phyloP scores from a whole-genome alignment of 169 alveolate genomes.

The Plasmodium gaboni region DNA sequence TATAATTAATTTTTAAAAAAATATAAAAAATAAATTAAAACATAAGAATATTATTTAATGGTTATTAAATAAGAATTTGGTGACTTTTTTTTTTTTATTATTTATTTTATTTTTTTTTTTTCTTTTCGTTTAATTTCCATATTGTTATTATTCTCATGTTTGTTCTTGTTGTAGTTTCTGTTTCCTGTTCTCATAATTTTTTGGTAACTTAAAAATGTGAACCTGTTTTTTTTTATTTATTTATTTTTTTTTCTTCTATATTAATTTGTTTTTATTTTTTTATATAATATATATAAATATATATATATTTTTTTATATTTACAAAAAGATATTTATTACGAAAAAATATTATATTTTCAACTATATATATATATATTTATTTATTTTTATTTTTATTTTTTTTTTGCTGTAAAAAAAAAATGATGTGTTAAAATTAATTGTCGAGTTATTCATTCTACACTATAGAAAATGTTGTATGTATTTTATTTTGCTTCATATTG shows the following conservation, averaged over 20 bases:
- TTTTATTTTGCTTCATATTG: too few species aligned
- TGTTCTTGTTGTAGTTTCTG: slow-evolving; percentile 10
- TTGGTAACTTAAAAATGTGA: slow-evolving; percentile 4
- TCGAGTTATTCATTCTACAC: too few species aligned
- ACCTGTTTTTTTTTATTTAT: slow-evolving; percentile 10
- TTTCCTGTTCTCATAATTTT: slow-evolving; percentile 17
- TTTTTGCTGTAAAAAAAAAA: slow-evolving; percentile 2
- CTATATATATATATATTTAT: too few species aligned
- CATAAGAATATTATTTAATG: neutral
- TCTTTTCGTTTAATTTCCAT: neutral
- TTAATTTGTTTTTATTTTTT: too few species aligned
- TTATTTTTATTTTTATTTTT: neutral
- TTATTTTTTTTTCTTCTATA: slow-evolving; percentile 12
- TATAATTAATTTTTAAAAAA: neutral
- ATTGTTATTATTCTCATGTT: neutral
- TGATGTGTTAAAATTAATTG: neutral
- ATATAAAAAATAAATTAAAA: neutral
- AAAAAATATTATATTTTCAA: too few species aligned
- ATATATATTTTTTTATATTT: too few species aligned
- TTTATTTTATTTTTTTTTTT: neutral
- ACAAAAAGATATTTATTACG: too few species aligned
- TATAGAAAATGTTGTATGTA: too few species aligned
- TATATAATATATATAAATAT: too few species aligned
- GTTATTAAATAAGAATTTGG: neutral
- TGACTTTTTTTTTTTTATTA: neutral